Base-by-base conservation (phyloP, 148 eudicot genomes). In the Rhododendron henanense region DNA sequence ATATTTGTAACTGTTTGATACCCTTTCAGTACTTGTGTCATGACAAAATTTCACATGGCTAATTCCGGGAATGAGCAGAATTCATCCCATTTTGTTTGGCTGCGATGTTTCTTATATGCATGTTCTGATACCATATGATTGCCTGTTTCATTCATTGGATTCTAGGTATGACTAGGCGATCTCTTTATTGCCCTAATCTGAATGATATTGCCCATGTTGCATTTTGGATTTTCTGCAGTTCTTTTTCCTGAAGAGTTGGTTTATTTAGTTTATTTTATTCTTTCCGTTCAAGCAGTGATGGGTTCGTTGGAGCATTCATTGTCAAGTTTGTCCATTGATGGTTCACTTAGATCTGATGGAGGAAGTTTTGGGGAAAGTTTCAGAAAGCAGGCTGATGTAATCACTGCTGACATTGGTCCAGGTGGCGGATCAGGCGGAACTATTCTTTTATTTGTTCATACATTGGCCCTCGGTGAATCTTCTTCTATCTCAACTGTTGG, bases 341-440 rank as follows among this genome's bases (percentile, higher is more conserved):
- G 99, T 84, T 89, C 93, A 65, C 86, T 97, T 89, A 89, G 78
- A 90, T 96, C 98, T 78, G 92, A 97, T 88, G 99, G 99, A 84
- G 93, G 91, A 90, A 94, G 95, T 91, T 93, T 85, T 88, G 95
- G 90, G 79, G 90, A 92, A 85, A 91, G 88, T 84, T 82, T 89
- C 21, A 81, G 84, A 76, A 85, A 77, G 86, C 85, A 88, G 88
- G 86, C 77, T 53, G 84, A 84, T 85, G 28, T 82, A 73, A 8
- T 81, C 80, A 67, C 79, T 73, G 86, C 92, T 31, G 88, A 82
- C 37, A 57, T 87, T 57, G 94, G 96, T 81, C 93, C 94, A 74
- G 99, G 99, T 31, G 99, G 99, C 85, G 99, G 98, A 88, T 95
- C 99, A 85, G 99, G 99, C 81, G 99, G 99, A 88, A 93, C 95